Base-by-base conservation (phyloP, 345 rosid genomes). In the Bruguiera sexangula region DNA sequence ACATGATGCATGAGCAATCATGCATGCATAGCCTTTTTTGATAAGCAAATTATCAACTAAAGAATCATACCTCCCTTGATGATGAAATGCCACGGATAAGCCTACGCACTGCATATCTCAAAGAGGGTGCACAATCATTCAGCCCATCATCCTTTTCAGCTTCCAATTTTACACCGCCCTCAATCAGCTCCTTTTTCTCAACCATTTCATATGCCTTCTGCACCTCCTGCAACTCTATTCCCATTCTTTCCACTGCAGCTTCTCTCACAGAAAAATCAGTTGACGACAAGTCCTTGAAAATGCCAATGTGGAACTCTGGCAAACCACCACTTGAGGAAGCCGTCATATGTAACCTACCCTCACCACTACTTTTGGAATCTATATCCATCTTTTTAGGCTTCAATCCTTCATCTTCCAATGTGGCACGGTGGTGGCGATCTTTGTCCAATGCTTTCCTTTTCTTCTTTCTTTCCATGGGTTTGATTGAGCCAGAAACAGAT, bases 31-130 rank as follows among this genome's bases (percentile, higher is more conserved):
- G 27, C 43, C 24, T 20, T 24, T 21, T 18, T 6, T 56, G 18
- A 24, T 3, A 27, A 56, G 60, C 24, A 21, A 56, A 27, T 18
- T 6, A 56, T 21, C 30, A 53, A 32, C 7, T 27, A 62, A 31
- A 31, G 3, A 62, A 55, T 50, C 80, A 65, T 69, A 92, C 99
- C 97, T 92, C 97, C 78, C 98, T 86, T 4, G 99, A 89, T 1
- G 99, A 95, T 60, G 98, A 95, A 80, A 86, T 91, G 16, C 99
- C 99, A 3, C 94, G 96, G 54, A 95, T 82, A 34, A 95, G 92
- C 79, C 99, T 88, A 7, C 97, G 88, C 7, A 92, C 65, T 56
- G 98, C 94, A 68, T 95, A 92, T 78, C 96, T 83, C 51, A 95
- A 60, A 55, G 94, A 88, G 2, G 98, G 96, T 0, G 96, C 99